Evolutionary conservation across 352 stramenopile genomes (phyloP).

Genomic region (Globisporangium parvum): DNA sequence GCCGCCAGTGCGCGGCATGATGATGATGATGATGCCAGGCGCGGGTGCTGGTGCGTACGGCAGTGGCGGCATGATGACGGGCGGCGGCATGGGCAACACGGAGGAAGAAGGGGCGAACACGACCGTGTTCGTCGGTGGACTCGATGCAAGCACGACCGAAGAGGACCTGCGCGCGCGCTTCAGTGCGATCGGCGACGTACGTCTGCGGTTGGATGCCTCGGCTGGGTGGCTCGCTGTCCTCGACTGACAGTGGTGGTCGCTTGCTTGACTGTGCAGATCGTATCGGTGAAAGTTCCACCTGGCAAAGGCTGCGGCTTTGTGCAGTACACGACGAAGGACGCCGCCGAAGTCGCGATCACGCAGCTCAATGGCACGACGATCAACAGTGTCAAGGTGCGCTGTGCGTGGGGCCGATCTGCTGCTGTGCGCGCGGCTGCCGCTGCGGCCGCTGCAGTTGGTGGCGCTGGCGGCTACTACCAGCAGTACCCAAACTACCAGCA

Average conservation of each 20-base stretch:
- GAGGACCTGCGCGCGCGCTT: constrained; percentile 86
- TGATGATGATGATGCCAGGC: background rate
- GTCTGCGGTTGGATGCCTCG: too few species aligned
- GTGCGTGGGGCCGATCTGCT: constrained; percentile 84
- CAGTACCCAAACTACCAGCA: constrained; percentile 36
- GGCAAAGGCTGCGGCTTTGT: constrained; percentile 90
- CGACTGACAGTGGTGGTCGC: background rate
- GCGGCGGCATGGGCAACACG: constrained; percentile 10
- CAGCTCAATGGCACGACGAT: constrained; percentile 88
- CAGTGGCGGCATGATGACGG: constrained; percentile 15
- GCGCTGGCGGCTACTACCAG: constrained; percentile 39
- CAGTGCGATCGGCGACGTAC: constrained; percentile 63
- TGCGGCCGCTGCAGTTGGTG: constrained; percentile 8
- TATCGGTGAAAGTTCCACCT: constrained; percentile 79
- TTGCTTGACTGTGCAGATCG: constrained; percentile 30
- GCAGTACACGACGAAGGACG: constrained; percentile 77
- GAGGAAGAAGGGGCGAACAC: constrained; percentile 78
- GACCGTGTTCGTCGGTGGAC: constrained; percentile 89
- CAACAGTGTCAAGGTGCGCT: constrained; percentile 75
- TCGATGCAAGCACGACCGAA: constrained; percentile 75
- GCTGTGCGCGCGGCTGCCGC: constrained; percentile 32
- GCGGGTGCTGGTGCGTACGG: background rate
- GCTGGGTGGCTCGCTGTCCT: too few species aligned
- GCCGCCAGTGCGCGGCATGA: constrained; percentile 15
- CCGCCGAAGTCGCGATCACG: constrained; percentile 80